Conservation (phyloP, 179 eudicot species). For the Dionaea muscipula region DNA sequence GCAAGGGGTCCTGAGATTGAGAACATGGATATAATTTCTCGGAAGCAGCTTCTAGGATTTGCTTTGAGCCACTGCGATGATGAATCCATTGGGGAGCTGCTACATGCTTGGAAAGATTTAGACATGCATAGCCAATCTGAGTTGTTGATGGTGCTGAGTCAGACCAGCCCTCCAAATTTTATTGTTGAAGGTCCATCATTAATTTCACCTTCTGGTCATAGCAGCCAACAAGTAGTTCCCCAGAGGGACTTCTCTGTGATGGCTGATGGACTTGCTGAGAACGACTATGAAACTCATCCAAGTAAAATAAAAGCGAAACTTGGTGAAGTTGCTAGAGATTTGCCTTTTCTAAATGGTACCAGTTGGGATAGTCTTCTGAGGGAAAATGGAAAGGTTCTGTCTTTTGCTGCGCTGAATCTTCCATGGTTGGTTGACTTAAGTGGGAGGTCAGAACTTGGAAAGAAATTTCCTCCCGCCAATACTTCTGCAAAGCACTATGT, state of each 20-base stretch:
- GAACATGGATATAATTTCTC: conserved; percentile 58
- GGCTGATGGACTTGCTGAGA: conserved; percentile 20
- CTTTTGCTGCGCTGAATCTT: conserved; percentile 68
- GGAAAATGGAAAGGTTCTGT: conserved; percentile 51
- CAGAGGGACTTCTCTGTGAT: conserved; percentile 25
- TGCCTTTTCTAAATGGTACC: conserved; percentile 39
- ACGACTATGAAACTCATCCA: conserved; percentile 33
- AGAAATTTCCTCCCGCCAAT: conserved; percentile 32
- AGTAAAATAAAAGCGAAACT: conserved; percentile 35
- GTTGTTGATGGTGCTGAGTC: conserved; percentile 40
- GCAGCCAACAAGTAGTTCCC: conserved; percentile 19
- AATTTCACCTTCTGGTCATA: conserved; percentile 19
- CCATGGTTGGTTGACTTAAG: conserved; percentile 85
- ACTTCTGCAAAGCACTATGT: conserved; percentile 30
- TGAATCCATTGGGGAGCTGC: conserved; percentile 84
- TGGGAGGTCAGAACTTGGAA: conserved; percentile 36
- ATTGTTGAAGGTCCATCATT: conserved; percentile 24
- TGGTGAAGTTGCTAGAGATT: conserved; percentile 47
- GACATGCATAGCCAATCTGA: conserved; percentile 76
- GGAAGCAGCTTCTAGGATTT: conserved; percentile 80
- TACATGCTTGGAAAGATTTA: conserved; percentile 87
- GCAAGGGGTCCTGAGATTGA: conserved; percentile 91
- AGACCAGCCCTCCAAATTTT: conserved; percentile 40
- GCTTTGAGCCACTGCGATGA: conserved; percentile 96
- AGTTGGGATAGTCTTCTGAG: conserved; percentile 51